Evolutionary conservation across 768 basidiomycete species (phyloP), one percentile per base, ranked within the genome.

Genomic region (Tephrocybe sp.): DNA sequence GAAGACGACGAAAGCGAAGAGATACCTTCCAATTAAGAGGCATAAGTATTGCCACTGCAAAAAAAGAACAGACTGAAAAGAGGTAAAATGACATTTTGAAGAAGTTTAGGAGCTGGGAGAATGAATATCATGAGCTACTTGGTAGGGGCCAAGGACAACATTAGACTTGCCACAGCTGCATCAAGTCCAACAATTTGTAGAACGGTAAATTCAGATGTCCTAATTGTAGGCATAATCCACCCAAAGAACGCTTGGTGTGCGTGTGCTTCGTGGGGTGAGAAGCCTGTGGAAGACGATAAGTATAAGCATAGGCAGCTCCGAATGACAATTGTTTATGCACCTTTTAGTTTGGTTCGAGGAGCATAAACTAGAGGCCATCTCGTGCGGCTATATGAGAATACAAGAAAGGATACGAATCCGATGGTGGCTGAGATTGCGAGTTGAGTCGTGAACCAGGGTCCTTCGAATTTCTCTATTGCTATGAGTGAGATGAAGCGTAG

Each of bases 101-200:
- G 70, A 99, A 98, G 57, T 87, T 92, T 38, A 99, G 79, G 1
- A 98, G 78, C 92, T 97, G 7, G 63, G 26, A 36, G 32, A 22
- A 8, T 10, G 2, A 13, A 20, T 42, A 2, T 42, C 31, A 40
- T 43, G 39, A 48, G 19, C 6, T 36, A 22, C 23, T 14, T 49
- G 33, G 32, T 10, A 8, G 2, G 23, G 23, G 14, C n/a, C 39
- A 26, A 14, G 30, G 11, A 9, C 39, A 26, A 13, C 30, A 38
- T 16, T 33, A 26, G 12, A 76, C 91, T 61, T 63, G 93, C 92
- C 60, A 98, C 97, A 2, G 93, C 95, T 36, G 96, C 96, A 67
- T 99, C 96, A 36, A 99, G 72, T 0, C 96, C 96, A 11, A 99
- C 96, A 44, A 97, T 96, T 67, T 98, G 94, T 2, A 99, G 75